phyloP scores from a whole-genome alignment of 1,139 yeast species.

The Kluyveromyces sp. region DNA sequence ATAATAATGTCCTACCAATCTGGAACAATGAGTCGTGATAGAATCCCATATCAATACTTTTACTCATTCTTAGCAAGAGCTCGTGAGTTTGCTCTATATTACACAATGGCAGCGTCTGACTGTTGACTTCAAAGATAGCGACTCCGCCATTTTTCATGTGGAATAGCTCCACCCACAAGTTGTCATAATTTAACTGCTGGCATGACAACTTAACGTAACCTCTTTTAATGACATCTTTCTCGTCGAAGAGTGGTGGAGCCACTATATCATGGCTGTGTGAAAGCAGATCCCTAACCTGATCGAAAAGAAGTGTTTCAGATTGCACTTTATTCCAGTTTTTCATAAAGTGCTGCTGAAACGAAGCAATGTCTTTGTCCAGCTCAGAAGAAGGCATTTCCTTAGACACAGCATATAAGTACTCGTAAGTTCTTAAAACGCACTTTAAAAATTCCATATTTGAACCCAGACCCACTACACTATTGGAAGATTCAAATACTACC shows the following conservation, averaged over 20 bases:
- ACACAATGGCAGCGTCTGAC: slow-evolving; percentile 10
- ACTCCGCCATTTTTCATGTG: slow-evolving; percentile 23
- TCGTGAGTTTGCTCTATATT: background rate
- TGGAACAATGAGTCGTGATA: slow-evolving; percentile 3
- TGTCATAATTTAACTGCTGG: slow-evolving; percentile 9
- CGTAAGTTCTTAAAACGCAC: slow-evolving; percentile 9
- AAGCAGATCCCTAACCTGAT: slow-evolving; percentile 13
- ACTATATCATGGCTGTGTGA: slow-evolving; percentile 10
- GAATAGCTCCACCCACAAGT: slow-evolving; percentile 26
- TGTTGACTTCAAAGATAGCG: slow-evolving; percentile 31
- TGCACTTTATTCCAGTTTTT: slow-evolving; percentile 13
- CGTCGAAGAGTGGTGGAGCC: slow-evolving; percentile 12
- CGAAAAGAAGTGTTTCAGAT: slow-evolving; percentile 10
- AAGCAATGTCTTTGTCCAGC: slow-evolving; percentile 9
- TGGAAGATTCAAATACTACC: slow-evolving; percentile 10
- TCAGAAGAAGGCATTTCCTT: slow-evolving; percentile 4
- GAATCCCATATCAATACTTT: background rate
- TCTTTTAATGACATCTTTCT: slow-evolving; percentile 11
- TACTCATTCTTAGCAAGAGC: slow-evolving; percentile 10
- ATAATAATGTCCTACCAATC: slow-evolving; percentile 32
- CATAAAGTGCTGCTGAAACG: slow-evolving; percentile 12
- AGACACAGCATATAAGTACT: slow-evolving; percentile 6
- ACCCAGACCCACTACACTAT: slow-evolving; percentile 10
- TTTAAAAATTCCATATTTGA: slow-evolving; percentile 11
- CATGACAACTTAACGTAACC: slow-evolving; percentile 13